phyloP scores from a whole-genome alignment of 1,284 basidiomycete genomes.

The Malassezia obtusa region DNA sequence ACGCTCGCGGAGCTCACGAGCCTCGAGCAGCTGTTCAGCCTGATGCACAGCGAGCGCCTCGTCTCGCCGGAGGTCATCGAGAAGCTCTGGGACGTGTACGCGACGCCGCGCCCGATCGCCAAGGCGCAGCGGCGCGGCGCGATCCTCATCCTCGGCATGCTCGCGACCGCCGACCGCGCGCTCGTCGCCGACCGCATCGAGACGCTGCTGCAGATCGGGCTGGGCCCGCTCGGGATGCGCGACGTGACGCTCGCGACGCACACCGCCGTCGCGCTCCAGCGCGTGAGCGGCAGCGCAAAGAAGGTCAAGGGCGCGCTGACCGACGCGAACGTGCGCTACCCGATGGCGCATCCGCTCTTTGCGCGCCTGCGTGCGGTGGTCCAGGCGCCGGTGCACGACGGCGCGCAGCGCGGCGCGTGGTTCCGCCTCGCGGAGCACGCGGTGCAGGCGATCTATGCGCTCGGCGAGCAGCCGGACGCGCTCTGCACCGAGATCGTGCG shows the following conservation, averaged over 20 bases:
- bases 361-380: conserved; percentile 64
- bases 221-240: conserved; percentile 62
- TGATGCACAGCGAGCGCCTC: conserved; percentile 73
- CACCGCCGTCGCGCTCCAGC: conserved; percentile 82
- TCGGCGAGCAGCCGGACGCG: conserved; percentile 84
- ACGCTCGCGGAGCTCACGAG: conserved; percentile 91
- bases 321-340: conserved; percentile 74
- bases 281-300: conserved; percentile 85
- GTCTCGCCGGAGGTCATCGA: conserved; percentile 74
- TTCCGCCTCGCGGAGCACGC: conserved; percentile 92
- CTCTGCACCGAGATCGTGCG: conserved; percentile 75
- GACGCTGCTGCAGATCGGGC: conserved; percentile 72
- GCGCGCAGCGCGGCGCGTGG: conserved; percentile 46
- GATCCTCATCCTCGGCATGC: conserved; percentile 89
- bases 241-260: conserved; percentile 85
- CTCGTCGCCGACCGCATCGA: conserved; percentile 83
- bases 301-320: conserved; percentile 77
- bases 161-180: conserved; percentile 71
- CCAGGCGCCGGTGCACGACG: conserved; percentile 20
- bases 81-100: conserved; percentile 89
- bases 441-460: conserved; percentile 86
- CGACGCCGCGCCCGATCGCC: conserved; percentile 51
- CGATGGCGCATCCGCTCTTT: conserved; percentile 82
- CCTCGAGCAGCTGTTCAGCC: conserved; percentile 87
- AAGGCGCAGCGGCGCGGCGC: conserved; percentile 77